Percentiles rank a stretch among this genome's conserved stretches.
These are phyloP conservation scores for Penicillium samsonianum DNA, from an alignment of 495 filamentous ascomycete species.

Conservation along the genomic window DNA sequence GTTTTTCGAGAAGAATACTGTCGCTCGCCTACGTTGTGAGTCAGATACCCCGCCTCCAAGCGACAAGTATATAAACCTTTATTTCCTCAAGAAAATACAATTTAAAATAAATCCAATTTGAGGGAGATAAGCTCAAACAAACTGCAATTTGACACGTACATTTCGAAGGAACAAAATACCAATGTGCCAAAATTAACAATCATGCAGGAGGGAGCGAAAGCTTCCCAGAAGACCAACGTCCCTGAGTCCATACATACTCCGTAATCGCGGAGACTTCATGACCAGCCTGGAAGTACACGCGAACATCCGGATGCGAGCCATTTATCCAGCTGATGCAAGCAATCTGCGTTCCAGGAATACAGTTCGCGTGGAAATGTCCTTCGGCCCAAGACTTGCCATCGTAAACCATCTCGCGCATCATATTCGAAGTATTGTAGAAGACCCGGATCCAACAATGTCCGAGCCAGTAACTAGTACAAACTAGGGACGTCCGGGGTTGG, in stretches of 20 bases:
- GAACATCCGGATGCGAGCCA: slow-evolving; percentile 7
- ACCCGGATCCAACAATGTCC: slow-evolving; percentile 12
- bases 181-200: not conserved
- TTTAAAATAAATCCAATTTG: not conserved
- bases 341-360: slow-evolving; percentile 21
- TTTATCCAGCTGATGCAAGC: slow-evolving; percentile 16
- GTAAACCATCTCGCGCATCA: slow-evolving; percentile 13
- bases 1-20: not conserved
- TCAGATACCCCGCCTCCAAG: not conserved
- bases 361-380: slow-evolving; percentile 8
- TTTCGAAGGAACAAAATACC: not conserved
- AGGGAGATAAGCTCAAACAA: not conserved
- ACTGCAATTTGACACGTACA: not conserved
- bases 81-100: not conserved
- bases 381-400: slow-evolving; percentile 12
- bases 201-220: slow-evolving; percentile 18
- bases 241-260: slow-evolving; percentile 16
- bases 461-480: slow-evolving; percentile 16
- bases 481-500: slow-evolving; percentile 9
- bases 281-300: slow-evolving; percentile 26
- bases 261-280: slow-evolving; percentile 19
- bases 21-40: not conserved
- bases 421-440: slow-evolving; percentile 10
- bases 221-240: slow-evolving; percentile 13
- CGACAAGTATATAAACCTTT: not conserved